These are phyloP conservation scores for Kwoniella mangroviensis DNA, from an alignment of 768 basidiomycete genomes.

Conservation along the genomic window DNA sequence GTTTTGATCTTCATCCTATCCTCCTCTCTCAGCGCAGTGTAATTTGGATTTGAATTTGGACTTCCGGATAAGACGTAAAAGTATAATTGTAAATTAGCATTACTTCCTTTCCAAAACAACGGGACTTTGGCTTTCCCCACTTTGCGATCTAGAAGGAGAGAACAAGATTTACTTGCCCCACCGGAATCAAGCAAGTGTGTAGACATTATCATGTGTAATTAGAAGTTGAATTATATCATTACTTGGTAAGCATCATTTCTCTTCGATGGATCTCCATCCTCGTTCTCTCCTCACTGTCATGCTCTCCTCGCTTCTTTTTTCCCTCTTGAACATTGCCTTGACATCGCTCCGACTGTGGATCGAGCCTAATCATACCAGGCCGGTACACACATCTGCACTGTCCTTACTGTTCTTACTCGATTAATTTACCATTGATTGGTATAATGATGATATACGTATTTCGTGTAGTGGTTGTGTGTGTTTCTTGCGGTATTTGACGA, in stretches of 20 bases:
- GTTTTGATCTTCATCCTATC: not conserved
- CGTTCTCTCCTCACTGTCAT: no score
- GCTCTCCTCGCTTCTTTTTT: not conserved
- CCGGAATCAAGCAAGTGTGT: no score
- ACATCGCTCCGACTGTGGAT: not conserved
- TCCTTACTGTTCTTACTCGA: not conserved
- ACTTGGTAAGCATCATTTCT: no score
- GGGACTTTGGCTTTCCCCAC: not conserved
- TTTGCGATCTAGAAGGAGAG: no score
- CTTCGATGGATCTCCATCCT: no score
- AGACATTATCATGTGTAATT: no score
- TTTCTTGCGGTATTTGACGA: not conserved
- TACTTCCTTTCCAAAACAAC: not conserved
- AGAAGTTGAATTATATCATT: no score
- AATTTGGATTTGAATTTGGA: no score
- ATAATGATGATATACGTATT: not conserved
- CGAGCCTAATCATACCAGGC: not conserved
- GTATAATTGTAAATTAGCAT: not conserved
- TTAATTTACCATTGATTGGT: not conserved
- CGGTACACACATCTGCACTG: slow-evolving; percentile 7
- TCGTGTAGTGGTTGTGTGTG: no score
- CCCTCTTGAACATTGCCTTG: not conserved
- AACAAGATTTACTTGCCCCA: no score
- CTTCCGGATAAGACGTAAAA: not conserved
- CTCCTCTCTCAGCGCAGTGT: not conserved